A percentile compares a stretch with the other conserved stretches of the same genome.
Evolutionary conservation across 805 yeast genomes (phyloP).

Genomic region (Clavispora vitiphila): DNA sequence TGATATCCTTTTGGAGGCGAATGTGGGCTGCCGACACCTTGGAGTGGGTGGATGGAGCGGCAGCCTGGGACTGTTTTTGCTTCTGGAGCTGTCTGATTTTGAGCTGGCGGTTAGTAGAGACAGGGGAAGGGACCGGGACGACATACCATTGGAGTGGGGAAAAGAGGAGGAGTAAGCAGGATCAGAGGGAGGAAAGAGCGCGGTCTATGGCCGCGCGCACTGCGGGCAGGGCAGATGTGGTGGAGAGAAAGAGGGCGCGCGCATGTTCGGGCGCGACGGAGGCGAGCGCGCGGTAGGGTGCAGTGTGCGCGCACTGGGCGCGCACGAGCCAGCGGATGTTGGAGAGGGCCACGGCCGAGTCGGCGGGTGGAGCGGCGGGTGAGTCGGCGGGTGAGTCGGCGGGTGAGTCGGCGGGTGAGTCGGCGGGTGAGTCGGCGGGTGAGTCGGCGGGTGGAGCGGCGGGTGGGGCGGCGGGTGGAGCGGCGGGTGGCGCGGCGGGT

Average conservation of each 20-base stretch:
- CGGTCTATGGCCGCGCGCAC: not conserved
- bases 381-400: too few relatives aligned
- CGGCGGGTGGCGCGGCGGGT: too few relatives aligned
- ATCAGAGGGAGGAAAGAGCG: not conserved
- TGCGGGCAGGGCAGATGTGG: not conserved
- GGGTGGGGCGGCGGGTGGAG: too few relatives aligned
- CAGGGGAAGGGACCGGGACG: not conserved
- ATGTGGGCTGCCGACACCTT: conserved; percentile 57
- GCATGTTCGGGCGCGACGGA: not conserved
- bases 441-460: too few relatives aligned
- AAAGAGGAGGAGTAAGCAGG: not conserved
- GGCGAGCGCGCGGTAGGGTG: not conserved
- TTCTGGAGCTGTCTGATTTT: conserved; percentile 23
- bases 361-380: too few relatives aligned
- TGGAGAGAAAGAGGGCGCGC: not conserved
- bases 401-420: too few relatives aligned
- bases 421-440: too few relatives aligned
- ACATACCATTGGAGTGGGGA: not conserved
- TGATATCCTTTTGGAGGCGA: conserved; percentile 69
- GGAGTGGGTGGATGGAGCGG: conserved; percentile 5
- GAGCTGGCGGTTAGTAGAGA: conserved; percentile 12
- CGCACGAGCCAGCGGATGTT: not conserved
- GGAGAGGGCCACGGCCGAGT: not conserved
- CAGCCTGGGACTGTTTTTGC: conserved; percentile 11
- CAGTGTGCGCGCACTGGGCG: not conserved